Evolutionary conservation across 108 stramenopile genomes (phyloP).

Genomic region (Stephanodiscus minutulus): DNA sequence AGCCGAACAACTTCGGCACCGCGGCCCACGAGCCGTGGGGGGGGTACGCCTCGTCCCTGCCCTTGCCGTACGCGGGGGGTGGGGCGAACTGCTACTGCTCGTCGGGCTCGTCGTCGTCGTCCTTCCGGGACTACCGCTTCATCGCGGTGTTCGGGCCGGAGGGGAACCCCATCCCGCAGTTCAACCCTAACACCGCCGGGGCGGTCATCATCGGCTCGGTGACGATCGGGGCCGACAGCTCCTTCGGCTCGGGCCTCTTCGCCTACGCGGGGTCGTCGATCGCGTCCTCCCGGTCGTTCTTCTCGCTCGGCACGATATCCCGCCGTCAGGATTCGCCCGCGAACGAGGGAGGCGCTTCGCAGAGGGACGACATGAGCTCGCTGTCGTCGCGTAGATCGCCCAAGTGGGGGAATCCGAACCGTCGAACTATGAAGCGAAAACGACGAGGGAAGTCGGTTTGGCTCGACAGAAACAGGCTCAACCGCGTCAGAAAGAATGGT

Average conservation of each 20-base stretch:
- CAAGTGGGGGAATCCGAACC: neutral
- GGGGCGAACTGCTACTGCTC: constrained; percentile 20
- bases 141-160: constrained; percentile 24
- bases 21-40: constrained; percentile 4
- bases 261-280: constrained; percentile 20
- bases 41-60: constrained; percentile 7
- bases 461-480: constrained; percentile 2
- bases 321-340: neutral
- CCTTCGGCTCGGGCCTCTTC: constrained; percentile 30
- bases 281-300: constrained; percentile 1
- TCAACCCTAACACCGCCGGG: constrained; percentile 36
- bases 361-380: constrained; percentile 28
- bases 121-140: constrained; percentile 38
- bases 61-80: constrained; percentile 13
- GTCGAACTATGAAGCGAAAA: neutral
- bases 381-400: constrained; percentile 26
- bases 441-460: neutral
- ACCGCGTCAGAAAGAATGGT: constrained; percentile 1
- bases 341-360: constrained; percentile 15
- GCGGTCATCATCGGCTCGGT: constrained; percentile 41
- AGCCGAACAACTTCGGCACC: constrained; percentile 13
- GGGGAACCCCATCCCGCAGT: constrained; percentile 35
- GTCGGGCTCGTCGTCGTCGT: constrained; percentile 31
- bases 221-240: constrained; percentile 41
- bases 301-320: constrained; percentile 12